Conservation (phyloP, 2,329 filamentous ascomycete species). For the Claviceps cyperi region DNA sequence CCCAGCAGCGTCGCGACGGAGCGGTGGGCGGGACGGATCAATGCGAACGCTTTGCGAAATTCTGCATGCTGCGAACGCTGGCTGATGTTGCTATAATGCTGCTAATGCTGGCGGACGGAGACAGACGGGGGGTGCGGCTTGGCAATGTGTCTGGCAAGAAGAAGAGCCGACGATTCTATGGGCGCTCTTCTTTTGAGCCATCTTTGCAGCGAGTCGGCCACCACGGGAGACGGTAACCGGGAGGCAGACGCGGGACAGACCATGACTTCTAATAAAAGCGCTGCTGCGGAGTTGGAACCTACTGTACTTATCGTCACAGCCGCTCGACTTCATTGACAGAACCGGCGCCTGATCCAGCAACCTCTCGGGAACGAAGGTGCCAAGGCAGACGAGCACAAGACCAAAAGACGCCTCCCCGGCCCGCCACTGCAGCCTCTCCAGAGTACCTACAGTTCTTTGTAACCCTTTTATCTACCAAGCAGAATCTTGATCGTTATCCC, state of each 20-base stretch:
- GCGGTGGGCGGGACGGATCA: too few species aligned
- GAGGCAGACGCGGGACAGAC: neutral
- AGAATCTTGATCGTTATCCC: slow-evolving; percentile 6
- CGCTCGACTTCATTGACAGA: neutral
- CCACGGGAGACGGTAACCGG: slow-evolving; percentile 9
- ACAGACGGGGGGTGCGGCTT: neutral
- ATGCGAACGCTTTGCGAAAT: too few species aligned
- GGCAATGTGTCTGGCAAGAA: neutral
- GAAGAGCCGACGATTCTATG: neutral
- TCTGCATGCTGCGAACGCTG: too few species aligned
- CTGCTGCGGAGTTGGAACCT: slow-evolving; percentile 9
- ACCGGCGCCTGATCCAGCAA: neutral
- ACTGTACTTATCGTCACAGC: slow-evolving; percentile 6
- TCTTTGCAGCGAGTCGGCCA: slow-evolving; percentile 8
- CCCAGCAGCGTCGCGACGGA: neutral
- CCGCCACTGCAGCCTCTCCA: neutral
- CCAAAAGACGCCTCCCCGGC: neutral
- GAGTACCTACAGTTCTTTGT: neutral
- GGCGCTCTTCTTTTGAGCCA: neutral
- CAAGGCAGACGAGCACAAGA: neutral
- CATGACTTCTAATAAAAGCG: slow-evolving; percentile 19
- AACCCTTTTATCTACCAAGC: slow-evolving; percentile 6
- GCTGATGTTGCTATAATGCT: too few species aligned
- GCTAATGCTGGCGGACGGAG: too few species aligned
- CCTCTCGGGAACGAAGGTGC: neutral